Conservation (phyloP, 176 grass and related monocot species). For the Secale cereale region DNA sequence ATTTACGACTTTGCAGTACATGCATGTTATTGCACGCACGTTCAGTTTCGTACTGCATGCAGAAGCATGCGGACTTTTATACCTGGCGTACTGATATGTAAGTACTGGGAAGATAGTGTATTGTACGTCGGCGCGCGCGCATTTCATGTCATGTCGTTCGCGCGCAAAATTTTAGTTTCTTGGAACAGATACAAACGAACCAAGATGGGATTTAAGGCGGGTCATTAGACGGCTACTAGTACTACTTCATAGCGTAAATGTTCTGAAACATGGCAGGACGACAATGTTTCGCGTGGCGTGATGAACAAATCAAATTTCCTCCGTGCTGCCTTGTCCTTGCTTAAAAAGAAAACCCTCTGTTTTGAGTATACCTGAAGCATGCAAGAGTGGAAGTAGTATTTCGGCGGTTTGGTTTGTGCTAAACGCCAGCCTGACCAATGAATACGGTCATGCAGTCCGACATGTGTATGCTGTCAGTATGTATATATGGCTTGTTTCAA, state of each 20-base stretch:
- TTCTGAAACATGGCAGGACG: background rate
- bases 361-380: constrained; percentile 17
- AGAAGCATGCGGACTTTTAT: background rate
- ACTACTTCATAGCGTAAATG: background rate
- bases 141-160: background rate
- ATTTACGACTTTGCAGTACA: no score
- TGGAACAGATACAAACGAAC: no score
- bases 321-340: background rate
- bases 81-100: background rate
- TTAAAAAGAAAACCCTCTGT: background rate
- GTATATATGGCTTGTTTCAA: no score
- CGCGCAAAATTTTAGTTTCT: no score
- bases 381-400: background rate
- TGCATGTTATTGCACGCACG: background rate
- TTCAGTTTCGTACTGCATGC: background rate
- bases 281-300: background rate
- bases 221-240: no score
- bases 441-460: no score
- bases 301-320: background rate
- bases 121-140: background rate
- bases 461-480: no score
- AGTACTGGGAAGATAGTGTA: background rate
- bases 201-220: no score
- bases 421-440: background rate
- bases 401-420: background rate